Conservation (phyloP, 345 rosid species). For the Atalantia buxifolia region DNA sequence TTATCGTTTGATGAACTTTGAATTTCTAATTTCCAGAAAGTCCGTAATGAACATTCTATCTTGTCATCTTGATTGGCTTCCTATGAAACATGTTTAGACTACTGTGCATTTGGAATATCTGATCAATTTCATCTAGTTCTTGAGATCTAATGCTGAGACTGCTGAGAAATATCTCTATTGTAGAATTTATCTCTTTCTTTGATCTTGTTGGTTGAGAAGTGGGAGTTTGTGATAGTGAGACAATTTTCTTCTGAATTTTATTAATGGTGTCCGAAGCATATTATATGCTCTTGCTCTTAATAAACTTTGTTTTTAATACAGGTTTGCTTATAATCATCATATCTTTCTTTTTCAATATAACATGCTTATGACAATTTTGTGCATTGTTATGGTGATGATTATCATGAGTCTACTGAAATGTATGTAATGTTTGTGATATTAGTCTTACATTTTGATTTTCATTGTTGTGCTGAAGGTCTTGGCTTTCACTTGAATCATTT, state of each 20-base stretch:
- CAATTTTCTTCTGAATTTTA: background rate
- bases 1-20: background rate
- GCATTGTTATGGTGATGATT: background rate
- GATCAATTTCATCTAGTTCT: background rate
- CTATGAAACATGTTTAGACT: background rate
- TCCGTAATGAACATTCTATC: background rate
- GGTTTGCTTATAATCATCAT: background rate
- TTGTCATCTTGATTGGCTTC: background rate
- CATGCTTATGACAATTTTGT: background rate
- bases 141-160: background rate
- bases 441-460: background rate
- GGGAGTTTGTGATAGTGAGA: background rate
- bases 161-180: background rate
- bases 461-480: background rate
- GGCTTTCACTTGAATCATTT: background rate
- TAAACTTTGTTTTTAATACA: too few relatives aligned
- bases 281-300: background rate
- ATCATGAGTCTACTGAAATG: background rate
- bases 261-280: background rate
- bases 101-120: background rate
- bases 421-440: background rate
- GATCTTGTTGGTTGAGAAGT: conserved; percentile 2
- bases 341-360: background rate
- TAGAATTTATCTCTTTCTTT: background rate
- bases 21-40: background rate